Evolutionary conservation across 2,329 filamentous ascomycete species (phyloP).

Genomic region (Elsinoe australis): DNA sequence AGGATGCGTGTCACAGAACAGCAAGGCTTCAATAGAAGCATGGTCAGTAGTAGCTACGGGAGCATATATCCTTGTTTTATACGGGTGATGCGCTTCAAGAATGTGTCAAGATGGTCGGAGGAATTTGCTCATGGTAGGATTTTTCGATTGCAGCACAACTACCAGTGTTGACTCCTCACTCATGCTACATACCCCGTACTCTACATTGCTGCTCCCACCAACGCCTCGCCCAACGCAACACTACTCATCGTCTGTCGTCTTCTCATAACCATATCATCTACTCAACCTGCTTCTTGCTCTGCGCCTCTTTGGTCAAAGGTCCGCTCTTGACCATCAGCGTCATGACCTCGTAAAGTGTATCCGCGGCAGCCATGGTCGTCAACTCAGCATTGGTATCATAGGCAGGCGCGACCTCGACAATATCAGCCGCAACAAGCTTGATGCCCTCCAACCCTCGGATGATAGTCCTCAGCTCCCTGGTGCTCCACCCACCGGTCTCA

Average conservation of each 20-base stretch:
- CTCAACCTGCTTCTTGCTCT: slow-evolving; percentile 8
- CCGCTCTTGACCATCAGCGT: slow-evolving; percentile 76
- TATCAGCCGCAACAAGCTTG: slow-evolving; percentile 62
- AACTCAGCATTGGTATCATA: slow-evolving; percentile 66
- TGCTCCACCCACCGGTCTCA: slow-evolving; percentile 69
- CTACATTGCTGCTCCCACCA: too few relatives aligned
- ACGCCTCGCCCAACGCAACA: too few relatives aligned
- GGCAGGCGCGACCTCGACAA: slow-evolving; percentile 66
- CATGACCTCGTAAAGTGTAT: slow-evolving; percentile 70
- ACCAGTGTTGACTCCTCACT: slow-evolving; percentile 11
- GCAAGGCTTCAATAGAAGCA: too few relatives aligned
- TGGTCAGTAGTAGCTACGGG: too few relatives aligned
- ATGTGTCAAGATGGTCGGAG: too few relatives aligned
- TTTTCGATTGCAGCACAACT: slow-evolving; percentile 8
- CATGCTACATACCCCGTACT: too few relatives aligned
- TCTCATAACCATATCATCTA: slow-evolving; percentile 13
- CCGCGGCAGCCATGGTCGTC: slow-evolving; percentile 62
- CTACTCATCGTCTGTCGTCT: too few relatives aligned
- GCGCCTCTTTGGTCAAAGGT: slow-evolving; percentile 43
- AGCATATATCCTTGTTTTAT: too few relatives aligned
- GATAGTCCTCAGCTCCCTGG: slow-evolving; percentile 64
- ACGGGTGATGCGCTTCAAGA: too few relatives aligned
- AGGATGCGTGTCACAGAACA: too few relatives aligned
- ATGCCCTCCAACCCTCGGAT: slow-evolving; percentile 60
- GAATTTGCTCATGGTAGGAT: too few relatives aligned